Evolutionary conservation across 176 grass and related monocot genomes (phyloP).

Genomic region (Zea mays): Zm-B73-REFERENCE-NAM-5.0 NC_050101.1:31937001-31937500

Average conservation of each 20-base stretch:
- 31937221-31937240: conserved; percentile 3
- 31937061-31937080: neutral
- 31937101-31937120: neutral
- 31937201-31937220: neutral
- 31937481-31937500: too few relatives aligned
- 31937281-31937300: conserved; percentile 1
- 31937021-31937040: neutral
- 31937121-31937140: neutral
- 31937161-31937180: neutral
- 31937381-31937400: too few relatives aligned
- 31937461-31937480: too few relatives aligned
- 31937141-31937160: neutral
- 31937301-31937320: neutral
- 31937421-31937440: too few relatives aligned
- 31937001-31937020: neutral
- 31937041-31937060: neutral
- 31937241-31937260: neutral
- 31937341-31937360: too few relatives aligned
- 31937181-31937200: neutral
- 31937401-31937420: too few relatives aligned
- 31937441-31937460: too few relatives aligned
- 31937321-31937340: too few relatives aligned
- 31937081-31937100: neutral
- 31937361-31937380: too few relatives aligned
- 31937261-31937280: neutral